These are phyloP conservation scores for Fistulifera solaris DNA, from an alignment of 108 stramenopile genomes.

Conservation along the genomic window DNA sequence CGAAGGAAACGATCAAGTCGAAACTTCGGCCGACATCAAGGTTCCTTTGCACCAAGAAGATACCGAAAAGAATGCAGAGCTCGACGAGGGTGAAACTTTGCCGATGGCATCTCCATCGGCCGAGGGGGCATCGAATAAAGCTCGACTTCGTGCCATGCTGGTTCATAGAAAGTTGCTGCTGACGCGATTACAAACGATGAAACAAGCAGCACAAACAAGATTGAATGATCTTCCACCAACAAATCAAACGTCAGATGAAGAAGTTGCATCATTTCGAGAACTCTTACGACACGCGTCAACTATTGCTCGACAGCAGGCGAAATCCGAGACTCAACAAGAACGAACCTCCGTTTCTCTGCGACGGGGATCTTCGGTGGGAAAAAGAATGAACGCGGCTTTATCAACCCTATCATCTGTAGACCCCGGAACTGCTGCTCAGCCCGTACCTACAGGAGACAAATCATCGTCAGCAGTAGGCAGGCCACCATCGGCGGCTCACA, in stretches of 20 bases:
- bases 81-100: no score
- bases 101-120: neutral
- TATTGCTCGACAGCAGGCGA: conserved; percentile 17
- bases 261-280: conserved; percentile 22
- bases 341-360: conserved; percentile 42
- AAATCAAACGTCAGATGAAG: conserved; percentile 13
- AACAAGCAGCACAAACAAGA: neutral
- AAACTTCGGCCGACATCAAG: neutral
- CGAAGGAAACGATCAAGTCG: conserved; percentile 4
- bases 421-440: neutral
- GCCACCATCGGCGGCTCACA: neutral
- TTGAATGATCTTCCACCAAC: neutral
- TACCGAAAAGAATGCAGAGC: no score
- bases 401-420: conserved; percentile 38
- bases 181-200: conserved; percentile 15
- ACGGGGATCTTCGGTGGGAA: conserved; percentile 49
- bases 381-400: conserved; percentile 64
- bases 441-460: neutral
- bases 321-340: conserved; percentile 16
- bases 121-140: neutral
- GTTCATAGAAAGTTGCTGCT: conserved; percentile 26
- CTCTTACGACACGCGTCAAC: conserved; percentile 20
- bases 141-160: conserved; percentile 22
- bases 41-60: neutral
- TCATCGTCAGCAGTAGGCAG: neutral